Percentiles rank a stretch among this genome's conserved stretches.
phyloP scores from a whole-genome alignment of 1,284 basidiomycete species.

The Cryptococcus depauperatus region DNA sequence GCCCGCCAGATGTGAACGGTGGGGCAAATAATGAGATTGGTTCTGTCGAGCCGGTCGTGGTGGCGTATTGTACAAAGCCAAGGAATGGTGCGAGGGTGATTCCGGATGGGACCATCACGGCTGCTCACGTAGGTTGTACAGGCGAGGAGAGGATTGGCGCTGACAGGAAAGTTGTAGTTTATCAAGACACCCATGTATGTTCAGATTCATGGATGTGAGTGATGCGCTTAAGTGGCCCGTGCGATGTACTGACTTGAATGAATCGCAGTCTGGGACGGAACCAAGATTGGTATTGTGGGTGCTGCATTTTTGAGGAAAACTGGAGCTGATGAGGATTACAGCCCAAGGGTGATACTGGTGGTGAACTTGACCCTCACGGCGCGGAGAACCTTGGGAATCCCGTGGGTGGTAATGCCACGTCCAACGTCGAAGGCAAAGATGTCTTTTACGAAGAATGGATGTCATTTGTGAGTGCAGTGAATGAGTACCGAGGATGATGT shows the following conservation, averaged over 20 bases:
- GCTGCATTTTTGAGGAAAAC: neutral
- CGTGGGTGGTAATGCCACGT: constrained; percentile 50
- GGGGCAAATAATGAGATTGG: constrained; percentile 33
- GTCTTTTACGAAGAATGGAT: constrained; percentile 52
- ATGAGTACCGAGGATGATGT: neutral
- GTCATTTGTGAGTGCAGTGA: constrained; percentile 7
- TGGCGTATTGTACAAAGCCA: constrained; percentile 40
- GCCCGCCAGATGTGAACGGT: constrained; percentile 26
- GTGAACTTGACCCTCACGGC: constrained; percentile 50
- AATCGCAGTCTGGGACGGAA: constrained; percentile 37
- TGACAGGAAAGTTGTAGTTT: constrained; percentile 32
- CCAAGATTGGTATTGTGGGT: constrained; percentile 39
- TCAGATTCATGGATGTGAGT: constrained; percentile 45
- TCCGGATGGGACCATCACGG: constrained; percentile 40
- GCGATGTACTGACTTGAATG: neutral
- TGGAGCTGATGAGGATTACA: neutral
- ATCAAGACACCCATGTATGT: constrained; percentile 44
- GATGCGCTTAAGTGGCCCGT: neutral
- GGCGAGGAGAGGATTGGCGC: neutral
- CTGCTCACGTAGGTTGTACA: constrained; percentile 30
- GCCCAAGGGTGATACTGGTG: constrained; percentile 43
- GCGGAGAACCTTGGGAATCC: constrained; percentile 49
- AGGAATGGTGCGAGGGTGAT: constrained; percentile 36
- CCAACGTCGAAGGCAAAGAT: constrained; percentile 48
- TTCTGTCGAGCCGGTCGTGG: constrained; percentile 39